These are phyloP conservation scores for Mycena olivaceomarginata DNA, from an alignment of 768 basidiomycete genomes.

Conservation along the genomic window DNA sequence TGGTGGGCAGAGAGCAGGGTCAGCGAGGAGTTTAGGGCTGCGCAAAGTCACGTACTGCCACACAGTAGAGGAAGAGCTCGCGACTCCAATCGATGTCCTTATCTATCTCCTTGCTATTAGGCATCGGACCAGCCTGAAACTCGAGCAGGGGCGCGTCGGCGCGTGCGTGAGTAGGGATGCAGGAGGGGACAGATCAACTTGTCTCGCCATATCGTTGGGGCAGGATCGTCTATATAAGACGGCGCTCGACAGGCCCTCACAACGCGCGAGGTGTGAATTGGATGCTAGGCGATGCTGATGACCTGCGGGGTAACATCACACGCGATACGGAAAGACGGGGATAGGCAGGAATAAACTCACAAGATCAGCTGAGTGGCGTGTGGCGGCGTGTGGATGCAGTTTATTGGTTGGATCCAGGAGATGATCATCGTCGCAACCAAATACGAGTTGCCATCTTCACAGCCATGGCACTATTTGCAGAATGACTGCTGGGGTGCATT, in stretches of 20 bases:
- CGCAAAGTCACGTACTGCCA: constrained; percentile 20
- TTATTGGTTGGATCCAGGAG: neutral
- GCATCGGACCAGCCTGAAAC: constrained; percentile 28
- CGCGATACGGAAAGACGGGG: constrained; percentile 1
- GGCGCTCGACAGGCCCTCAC: neutral
- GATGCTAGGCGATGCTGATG: constrained; percentile 36
- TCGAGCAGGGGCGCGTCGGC: constrained; percentile 14
- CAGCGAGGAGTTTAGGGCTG: neutral
- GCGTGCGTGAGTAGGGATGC: constrained; percentile 13
- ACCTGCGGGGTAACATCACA: constrained; percentile 2
- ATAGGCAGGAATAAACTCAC: neutral
- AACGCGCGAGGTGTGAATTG: constrained; percentile 11
- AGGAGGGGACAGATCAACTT: constrained; percentile 36
- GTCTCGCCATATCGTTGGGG: constrained; percentile 14
- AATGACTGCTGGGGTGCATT: neutral
- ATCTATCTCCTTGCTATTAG: constrained; percentile 17
- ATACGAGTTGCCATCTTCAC: constrained; percentile 9
- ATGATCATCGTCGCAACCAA: constrained; percentile 6
- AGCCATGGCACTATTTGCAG: constrained; percentile 14
- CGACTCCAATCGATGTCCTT: constrained; percentile 32
- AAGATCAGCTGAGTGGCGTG: neutral
- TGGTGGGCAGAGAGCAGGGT: constrained; percentile 1
- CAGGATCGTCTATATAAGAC: constrained; percentile 25
- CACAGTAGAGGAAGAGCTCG: constrained; percentile 38
- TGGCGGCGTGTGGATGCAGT: neutral